A percentile compares a stretch with the other conserved stretches of the same genome.
Conservation (phyloP, 2,329 filamentous ascomycete species). For the Verticillium dahliae region DNA sequence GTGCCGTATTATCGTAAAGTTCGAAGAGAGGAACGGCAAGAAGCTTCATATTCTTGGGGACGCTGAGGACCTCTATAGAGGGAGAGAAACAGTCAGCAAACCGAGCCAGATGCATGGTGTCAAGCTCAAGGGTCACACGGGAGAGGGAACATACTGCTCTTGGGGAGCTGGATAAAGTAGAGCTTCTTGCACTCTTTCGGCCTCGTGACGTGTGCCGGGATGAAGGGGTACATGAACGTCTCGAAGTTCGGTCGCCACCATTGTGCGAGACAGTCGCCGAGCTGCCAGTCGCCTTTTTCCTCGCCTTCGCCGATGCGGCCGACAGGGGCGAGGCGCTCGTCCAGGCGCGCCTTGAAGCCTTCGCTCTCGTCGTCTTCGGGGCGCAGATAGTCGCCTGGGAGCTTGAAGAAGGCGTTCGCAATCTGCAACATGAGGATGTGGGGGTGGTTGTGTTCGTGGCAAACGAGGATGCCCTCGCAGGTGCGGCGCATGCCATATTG, state of each 20-base stretch:
- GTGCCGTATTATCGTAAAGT: constrained; percentile 91
- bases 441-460: constrained; percentile 98
- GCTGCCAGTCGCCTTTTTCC: constrained; percentile 81
- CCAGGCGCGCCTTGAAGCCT: constrained; percentile 89
- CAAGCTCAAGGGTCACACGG: not conserved
- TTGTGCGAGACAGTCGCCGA: constrained; percentile 90
- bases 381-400: constrained; percentile 90
- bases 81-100: not conserved
- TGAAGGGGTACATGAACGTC: constrained; percentile 99
- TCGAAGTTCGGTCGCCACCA: constrained; percentile 99
- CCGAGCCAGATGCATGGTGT: not conserved
- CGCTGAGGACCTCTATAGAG: constrained; percentile 75
- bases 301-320: constrained; percentile 79
- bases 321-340: constrained; percentile 90
- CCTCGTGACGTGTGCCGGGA: constrained; percentile 89
- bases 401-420: constrained; percentile 98
- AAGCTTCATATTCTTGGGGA: constrained; percentile 99
- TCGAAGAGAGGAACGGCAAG: constrained; percentile 95
- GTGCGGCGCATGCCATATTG: constrained; percentile 94
- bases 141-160: constrained; percentile 59
- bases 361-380: constrained; percentile 85
- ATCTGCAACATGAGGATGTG: constrained; percentile 99
- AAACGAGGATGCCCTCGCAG: constrained; percentile 93
- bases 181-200: constrained; percentile 99
- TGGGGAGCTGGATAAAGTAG: constrained; percentile 91